Evolutionary conservation across 177 flowering plant species (phyloP).

Genomic region (Vitis hybrid): DNA sequence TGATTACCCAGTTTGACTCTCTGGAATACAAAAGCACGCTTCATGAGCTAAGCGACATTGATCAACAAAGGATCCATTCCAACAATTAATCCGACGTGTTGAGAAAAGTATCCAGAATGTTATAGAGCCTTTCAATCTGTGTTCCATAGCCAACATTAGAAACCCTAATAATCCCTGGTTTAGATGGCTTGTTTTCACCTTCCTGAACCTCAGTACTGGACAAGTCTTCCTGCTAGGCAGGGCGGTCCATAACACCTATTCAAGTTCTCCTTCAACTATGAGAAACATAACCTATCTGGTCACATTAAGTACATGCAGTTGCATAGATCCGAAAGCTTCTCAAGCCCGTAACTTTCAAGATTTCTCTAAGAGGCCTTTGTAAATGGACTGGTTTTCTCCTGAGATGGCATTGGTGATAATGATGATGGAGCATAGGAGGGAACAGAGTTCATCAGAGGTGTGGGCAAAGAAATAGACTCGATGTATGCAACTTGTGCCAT

Average conservation of each 20-base stretch:
- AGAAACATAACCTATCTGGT: constrained; percentile 89
- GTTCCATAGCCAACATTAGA: constrained; percentile 89
- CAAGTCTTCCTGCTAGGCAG: constrained; percentile 60
- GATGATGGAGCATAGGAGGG: too few species aligned
- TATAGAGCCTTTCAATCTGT: constrained; percentile 35
- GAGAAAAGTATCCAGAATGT: constrained; percentile 7
- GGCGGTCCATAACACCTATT: constrained; percentile 89
- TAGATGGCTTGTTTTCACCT: constrained; percentile 11
- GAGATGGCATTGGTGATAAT: too few species aligned
- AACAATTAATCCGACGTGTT: constrained; percentile 24
- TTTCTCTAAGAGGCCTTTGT: too few species aligned
- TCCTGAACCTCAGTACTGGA: constrained; percentile 21
- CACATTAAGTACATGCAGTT: background rate
- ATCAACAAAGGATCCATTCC: constrained; percentile 77
- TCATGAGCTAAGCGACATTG: constrained; percentile 32
- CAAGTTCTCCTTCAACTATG: constrained; percentile 79
- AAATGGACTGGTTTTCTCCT: too few species aligned
- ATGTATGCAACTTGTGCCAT: too few species aligned
- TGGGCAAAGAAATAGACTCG: too few species aligned
- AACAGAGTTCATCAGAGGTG: too few species aligned
- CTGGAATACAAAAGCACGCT: constrained; percentile 69
- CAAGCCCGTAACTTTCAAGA: too few species aligned
- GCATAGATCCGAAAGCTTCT: background rate
- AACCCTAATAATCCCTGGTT: constrained; percentile 64
- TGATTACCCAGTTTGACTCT: constrained; percentile 85